phyloP scores from a whole-genome alignment of 495 filamentous ascomycete genomes.

The Aspergillus nidulans region DNA sequence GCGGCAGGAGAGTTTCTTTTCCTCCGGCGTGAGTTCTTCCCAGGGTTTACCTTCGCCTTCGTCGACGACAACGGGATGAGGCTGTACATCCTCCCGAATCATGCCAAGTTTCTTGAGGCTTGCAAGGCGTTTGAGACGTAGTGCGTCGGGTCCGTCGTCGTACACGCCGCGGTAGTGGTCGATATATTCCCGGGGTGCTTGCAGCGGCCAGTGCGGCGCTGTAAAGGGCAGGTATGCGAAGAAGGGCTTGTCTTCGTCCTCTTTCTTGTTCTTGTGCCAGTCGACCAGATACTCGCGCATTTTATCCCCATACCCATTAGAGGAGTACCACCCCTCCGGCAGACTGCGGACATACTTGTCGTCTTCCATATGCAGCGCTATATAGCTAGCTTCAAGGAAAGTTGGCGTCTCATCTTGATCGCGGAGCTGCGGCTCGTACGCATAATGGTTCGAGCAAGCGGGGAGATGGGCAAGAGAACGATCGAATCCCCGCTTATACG shows the following conservation, averaged over 20 bases:
- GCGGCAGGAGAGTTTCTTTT: conserved; percentile 47
- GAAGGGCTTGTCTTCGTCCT: conserved; percentile 49
- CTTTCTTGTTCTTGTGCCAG: conserved; percentile 33
- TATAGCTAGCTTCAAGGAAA: conserved; percentile 48
- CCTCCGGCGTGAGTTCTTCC: conserved; percentile 45
- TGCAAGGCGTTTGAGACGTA: conserved; percentile 47
- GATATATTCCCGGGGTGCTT: conserved; percentile 49
- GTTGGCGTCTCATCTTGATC: conserved; percentile 42
- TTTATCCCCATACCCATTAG: conserved; percentile 50
- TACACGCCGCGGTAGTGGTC: conserved; percentile 53
- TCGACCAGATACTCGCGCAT: conserved; percentile 51
- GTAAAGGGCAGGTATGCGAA: conserved; percentile 58
- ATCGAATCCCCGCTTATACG: conserved; percentile 40
- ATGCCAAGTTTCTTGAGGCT: conserved; percentile 50
- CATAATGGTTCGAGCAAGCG: conserved; percentile 59
- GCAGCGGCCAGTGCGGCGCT: conserved; percentile 60
- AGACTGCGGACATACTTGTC: conserved; percentile 51
- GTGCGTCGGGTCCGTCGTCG: conserved; percentile 51
- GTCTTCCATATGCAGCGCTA: conserved; percentile 58
- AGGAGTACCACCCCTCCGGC: conserved; percentile 54
- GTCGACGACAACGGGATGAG: conserved; percentile 51
- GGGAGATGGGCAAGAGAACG: conserved; percentile 50
- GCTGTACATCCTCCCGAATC: conserved; percentile 44
- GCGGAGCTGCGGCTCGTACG: conserved; percentile 51
- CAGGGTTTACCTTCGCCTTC: conserved; percentile 51